A percentile compares a stretch with the other conserved stretches of the same genome.
Evolutionary conservation across 1,284 basidiomycete species (phyloP).

Genomic region (Cryptococcus deneoformans): DNA sequence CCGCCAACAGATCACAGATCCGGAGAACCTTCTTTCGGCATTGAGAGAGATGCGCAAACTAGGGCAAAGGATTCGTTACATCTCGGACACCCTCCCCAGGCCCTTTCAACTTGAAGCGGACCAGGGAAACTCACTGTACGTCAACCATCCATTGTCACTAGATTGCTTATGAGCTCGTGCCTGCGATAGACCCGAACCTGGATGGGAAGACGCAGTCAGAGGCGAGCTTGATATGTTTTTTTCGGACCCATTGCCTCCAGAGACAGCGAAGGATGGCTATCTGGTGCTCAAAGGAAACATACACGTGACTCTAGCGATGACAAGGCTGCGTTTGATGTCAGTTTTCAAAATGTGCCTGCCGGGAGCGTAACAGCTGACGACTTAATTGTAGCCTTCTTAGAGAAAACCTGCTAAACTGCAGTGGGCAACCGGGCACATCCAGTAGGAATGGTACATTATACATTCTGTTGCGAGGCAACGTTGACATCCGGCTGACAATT

Average conservation of each 20-base stretch:
- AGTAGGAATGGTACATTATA: conserved; percentile 13
- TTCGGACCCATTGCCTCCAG: conserved; percentile 19
- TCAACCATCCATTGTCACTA: conserved; percentile 11
- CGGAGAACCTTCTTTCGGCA: conserved; percentile 18
- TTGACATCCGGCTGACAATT: conserved; percentile 1
- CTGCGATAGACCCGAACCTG: conserved; percentile 18
- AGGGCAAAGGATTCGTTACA: conserved; percentile 12
- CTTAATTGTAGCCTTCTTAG: conserved; percentile 11
- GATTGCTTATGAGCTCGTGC: background rate
- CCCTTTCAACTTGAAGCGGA: conserved; percentile 17
- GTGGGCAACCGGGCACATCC: conserved; percentile 18
- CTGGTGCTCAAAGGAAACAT: conserved; percentile 29
- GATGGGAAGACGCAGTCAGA: conserved; percentile 26
- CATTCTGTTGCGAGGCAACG: background rate
- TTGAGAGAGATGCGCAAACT: conserved; percentile 18
- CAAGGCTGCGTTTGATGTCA: conserved; percentile 23
- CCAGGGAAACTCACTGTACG: background rate
- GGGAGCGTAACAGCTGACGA: too few relatives aligned
- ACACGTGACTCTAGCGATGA: conserved; percentile 31
- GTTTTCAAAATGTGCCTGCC: background rate
- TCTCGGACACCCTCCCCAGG: conserved; percentile 15
- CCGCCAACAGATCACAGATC: conserved; percentile 15
- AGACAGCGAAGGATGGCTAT: conserved; percentile 25
- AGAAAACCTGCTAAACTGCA: conserved; percentile 21
- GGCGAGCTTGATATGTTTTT: conserved; percentile 27